Evolutionary conservation across 345 rosid species (phyloP), one percentile per base, ranked within the genome.

Genomic region (Combretum micranthum): DNA sequence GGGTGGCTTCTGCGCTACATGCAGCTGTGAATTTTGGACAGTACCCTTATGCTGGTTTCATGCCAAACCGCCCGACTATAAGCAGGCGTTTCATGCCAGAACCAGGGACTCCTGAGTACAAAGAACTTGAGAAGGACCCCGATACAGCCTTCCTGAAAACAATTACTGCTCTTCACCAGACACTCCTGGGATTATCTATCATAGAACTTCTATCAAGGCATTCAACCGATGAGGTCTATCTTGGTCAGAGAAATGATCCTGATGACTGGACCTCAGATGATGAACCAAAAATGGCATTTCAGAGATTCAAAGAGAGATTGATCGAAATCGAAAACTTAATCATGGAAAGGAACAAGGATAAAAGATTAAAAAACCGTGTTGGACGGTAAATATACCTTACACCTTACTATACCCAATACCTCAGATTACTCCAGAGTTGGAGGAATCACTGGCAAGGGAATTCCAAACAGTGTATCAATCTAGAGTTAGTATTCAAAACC

Each of bases 11-110:
- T 52, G 93, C 96, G 19, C 82, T 85, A 51, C 93, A 88, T 23
- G 93, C 96, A 42, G 93, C 96, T 12, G 93, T 85, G 57, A 88
- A 88, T 53, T 85, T 88, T 47, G 96, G 96, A 6, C 93, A 88
- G n/a, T 88, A 88, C 67, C 85, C 88, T 43, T 88, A 85, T 55
- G 88, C 90, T 13, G 96, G 93, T n/a, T 85, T 77, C 69, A 80
- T 81, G 58, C 96, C 96, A 0, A 85, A 83, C 71, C 78, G 93
- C 9, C 93, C 96, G 23, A 81, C 88, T 0, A 47, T 81, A 3
- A 88, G 96, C 62, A 86, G 96, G 12, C 69, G 88, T 20, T 85
- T 88, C 68, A 88, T 88, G 93, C 96, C 96, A 0, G 90, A 83
- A 64, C 80, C 81, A 50, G 93, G 90, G 20, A 88, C 88, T 0